Base-by-base conservation (phyloP, 2,329 filamentous ascomycete genomes). In the Fusarium austroafricanum region DNA sequence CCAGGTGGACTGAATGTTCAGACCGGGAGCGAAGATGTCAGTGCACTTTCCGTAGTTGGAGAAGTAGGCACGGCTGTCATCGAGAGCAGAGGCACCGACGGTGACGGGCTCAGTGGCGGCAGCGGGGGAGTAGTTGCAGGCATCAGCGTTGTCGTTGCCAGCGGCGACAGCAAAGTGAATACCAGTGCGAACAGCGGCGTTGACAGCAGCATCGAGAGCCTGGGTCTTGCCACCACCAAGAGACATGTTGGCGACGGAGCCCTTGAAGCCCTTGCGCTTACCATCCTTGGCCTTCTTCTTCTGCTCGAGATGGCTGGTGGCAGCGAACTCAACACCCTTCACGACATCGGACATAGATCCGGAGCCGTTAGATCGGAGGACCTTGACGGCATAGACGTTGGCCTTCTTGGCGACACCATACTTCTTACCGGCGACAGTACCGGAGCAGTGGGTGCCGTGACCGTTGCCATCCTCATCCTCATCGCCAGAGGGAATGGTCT, bases 1-100 rank as follows among this genome's bases (percentile, higher is more conserved):
- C 96, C 96, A 99, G 80, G 96, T 98, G 71, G 96, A 99, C 75
- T 93, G 89, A 76, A 99, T 97, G 90, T 94, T 97, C 76, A 97
- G 87, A 78, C 96, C 96, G 65, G 96, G 96, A 68, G 94, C 96
- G 77, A 99, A 99, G 87, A 99, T 97, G 83, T 99, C 96, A 80
- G 95, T 97, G 89, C 96, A 99, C 87, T 95, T 96, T 81, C 96
- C 96, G 82, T 90, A 98, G 92, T 99, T 99, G 89, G 96, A 99
- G 90, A 99, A 99, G 89, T 98, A 99, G 71, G 96, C 96, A 83
- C 96, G 95, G 86, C 93, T 93, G 79, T 99, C 96, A 76, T 91
- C 89, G 63, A 99, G 89, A 73, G 93, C 96, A 44, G 94, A 97
- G 72, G 96, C 96, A 82, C 95, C 96, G 69, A 99, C 96, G 61